Conservation (phyloP, 768 basidiomycete species). For the Leccinellum rugosiceps region DNA sequence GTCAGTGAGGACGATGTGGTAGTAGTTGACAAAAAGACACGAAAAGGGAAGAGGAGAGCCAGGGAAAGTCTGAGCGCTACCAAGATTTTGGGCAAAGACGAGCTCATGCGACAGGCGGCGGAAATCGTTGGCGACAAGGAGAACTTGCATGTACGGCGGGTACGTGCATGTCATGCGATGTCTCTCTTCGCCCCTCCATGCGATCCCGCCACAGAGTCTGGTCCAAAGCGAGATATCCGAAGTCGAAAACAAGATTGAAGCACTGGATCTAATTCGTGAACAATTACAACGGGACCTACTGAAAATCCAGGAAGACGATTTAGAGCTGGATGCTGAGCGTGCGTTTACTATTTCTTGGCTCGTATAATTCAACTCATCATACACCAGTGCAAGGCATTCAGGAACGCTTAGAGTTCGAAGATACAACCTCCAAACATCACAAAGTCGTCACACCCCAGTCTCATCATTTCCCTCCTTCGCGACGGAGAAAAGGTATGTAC, state of each 20-base stretch:
- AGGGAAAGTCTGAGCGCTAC: constrained; percentile 65
- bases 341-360: constrained; percentile 31
- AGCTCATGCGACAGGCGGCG: constrained; percentile 75
- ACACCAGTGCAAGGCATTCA: constrained; percentile 80
- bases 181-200: constrained; percentile 4
- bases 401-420: constrained; percentile 77
- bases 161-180: constrained; percentile 30
- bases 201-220: constrained; percentile 54
- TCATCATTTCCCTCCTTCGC: constrained; percentile 26
- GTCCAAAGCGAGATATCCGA: constrained; percentile 85
- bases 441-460: constrained; percentile 9
- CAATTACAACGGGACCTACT: constrained; percentile 82
- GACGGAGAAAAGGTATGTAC: constrained; percentile 31
- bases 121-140: constrained; percentile 92
- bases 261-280: constrained; percentile 74
- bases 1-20: constrained; percentile 79
- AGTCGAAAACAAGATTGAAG: constrained; percentile 86
- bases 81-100: constrained; percentile 78
- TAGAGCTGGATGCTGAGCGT: constrained; percentile 97
- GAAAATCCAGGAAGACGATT: constrained; percentile 88
- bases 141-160: constrained; percentile 85
- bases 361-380: constrained; percentile 2
- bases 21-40: constrained; percentile 40
- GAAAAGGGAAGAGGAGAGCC: constrained; percentile 44
- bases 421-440: constrained; percentile 35